Percentiles rank a stretch among this genome's conserved stretches.
These are phyloP conservation scores for Neofusicoccum kwambonambiense DNA, from an alignment of 2,329 filamentous ascomycete species.

Conservation along the genomic window DNA sequence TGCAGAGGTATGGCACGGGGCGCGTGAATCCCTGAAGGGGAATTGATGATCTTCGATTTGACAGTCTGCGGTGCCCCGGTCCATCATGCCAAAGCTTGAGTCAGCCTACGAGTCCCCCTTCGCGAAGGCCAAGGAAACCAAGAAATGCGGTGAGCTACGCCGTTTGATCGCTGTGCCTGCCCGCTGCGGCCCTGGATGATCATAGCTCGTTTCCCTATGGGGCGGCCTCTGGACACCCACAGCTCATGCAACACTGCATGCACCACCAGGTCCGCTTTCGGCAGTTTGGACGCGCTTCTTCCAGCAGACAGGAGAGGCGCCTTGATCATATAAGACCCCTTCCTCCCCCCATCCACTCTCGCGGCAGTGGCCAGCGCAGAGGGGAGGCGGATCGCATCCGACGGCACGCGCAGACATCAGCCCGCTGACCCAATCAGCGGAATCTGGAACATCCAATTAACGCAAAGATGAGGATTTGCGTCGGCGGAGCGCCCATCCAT, in stretches of 20 bases:
- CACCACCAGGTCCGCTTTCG: conserved; percentile 12
- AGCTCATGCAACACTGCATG: conserved; percentile 13
- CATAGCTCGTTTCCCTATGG: conserved; percentile 10
- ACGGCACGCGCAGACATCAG: conserved; percentile 11
- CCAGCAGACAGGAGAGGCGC: conserved; percentile 8
- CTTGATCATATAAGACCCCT: conserved; percentile 2
- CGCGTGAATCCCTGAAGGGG: conserved; percentile 11
- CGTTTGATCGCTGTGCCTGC: conserved; percentile 14
- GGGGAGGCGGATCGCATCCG: conserved; percentile 13
- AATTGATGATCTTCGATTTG: conserved; percentile 18
- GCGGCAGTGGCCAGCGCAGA: conserved; percentile 13
- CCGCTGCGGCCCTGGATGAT: conserved; percentile 13
- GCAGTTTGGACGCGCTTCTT: conserved; percentile 12
- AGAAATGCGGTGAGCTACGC: conserved; percentile 18
- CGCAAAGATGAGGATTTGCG: conserved; percentile 18
- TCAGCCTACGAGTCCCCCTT: conserved; percentile 12
- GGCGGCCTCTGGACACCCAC: not conserved
- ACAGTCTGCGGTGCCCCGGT: conserved; percentile 8
- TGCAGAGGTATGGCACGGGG: conserved; percentile 19
- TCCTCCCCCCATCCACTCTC: conserved; percentile 6
- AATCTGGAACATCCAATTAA: conserved; percentile 7
- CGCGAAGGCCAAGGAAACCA: not conserved
- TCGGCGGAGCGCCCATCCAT: conserved; percentile 14
- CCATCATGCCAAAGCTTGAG: conserved; percentile 10
- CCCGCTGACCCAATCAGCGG: conserved; percentile 9